Conservation (phyloP, 2,329 filamentous ascomycete species). For the Gaeumannomyces sp. region DNA sequence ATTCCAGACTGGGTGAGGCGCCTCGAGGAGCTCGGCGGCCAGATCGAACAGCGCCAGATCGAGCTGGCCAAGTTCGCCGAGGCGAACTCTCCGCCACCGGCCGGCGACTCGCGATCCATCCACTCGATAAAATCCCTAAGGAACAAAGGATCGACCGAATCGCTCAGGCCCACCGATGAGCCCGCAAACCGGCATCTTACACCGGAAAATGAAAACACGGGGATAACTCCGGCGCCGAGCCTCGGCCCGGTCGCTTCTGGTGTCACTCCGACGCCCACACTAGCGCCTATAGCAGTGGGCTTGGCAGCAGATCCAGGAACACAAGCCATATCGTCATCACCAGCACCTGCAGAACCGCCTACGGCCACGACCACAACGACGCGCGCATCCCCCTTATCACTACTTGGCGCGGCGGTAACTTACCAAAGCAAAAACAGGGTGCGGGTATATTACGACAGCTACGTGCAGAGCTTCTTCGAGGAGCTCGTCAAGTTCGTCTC, state of each 20-base stretch:
- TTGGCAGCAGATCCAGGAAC: slow-evolving; percentile 12
- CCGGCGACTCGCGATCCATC: neutral
- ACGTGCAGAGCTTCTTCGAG: slow-evolving; percentile 78
- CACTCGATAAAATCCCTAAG: neutral
- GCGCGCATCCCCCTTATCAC: neutral
- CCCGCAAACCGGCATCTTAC: neutral
- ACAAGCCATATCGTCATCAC: neutral
- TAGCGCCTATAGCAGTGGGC: too few relatives aligned
- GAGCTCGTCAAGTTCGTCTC: slow-evolving; percentile 76
- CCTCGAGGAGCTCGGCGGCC: slow-evolving; percentile 52
- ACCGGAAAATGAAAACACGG: neutral
- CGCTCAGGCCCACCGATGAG: slow-evolving; percentile 5
- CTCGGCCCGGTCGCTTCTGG: neutral
- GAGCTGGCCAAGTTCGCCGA: slow-evolving; percentile 43
- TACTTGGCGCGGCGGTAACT: slow-evolving; percentile 36
- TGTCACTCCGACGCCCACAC: neutral
- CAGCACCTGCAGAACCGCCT: neutral
- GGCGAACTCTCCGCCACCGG: slow-evolving; percentile 12
- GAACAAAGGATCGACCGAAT: slow-evolving; percentile 8
- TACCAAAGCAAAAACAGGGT: slow-evolving; percentile 70
- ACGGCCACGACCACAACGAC: neutral
- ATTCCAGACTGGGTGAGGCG: slow-evolving; percentile 54
- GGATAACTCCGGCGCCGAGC: neutral
- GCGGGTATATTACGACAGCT: slow-evolving; percentile 87
- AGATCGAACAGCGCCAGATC: slow-evolving; percentile 55